phyloP scores from a whole-genome alignment of 2,329 filamentous ascomycete species.

The Pestalotiopsis sp. region DNA sequence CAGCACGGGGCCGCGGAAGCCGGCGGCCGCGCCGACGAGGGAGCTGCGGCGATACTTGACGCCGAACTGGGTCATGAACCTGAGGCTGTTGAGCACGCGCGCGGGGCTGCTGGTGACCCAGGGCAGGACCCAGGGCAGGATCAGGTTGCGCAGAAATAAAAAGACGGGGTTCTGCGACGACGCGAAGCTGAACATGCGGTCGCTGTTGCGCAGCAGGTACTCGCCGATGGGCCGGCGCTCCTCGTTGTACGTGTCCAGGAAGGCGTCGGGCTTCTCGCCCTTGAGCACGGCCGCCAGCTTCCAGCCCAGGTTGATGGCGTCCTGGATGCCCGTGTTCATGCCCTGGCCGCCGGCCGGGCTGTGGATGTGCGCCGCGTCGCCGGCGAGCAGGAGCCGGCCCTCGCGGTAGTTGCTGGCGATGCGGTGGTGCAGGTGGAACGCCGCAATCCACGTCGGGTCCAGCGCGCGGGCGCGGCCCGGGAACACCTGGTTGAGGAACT shows the following conservation, averaged over 20 bases:
- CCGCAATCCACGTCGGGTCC: slow-evolving; percentile 40
- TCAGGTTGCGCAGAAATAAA: slow-evolving; percentile 36
- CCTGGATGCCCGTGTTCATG: slow-evolving; percentile 57
- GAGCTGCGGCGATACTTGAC: slow-evolving; percentile 41
- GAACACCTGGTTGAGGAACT: slow-evolving; percentile 27
- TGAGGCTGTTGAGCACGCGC: slow-evolving; percentile 26
- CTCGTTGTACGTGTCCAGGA: slow-evolving; percentile 47
- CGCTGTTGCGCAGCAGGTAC: slow-evolving; percentile 41
- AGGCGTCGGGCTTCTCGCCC: slow-evolving; percentile 26
- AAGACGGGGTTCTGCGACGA: slow-evolving; percentile 35
- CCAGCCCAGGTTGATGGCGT: slow-evolving; percentile 55
- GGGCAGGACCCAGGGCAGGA: slow-evolving; percentile 39
- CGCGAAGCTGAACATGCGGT: slow-evolving; percentile 39
- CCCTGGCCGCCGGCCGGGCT: slow-evolving; percentile 56
- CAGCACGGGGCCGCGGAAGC: slow-evolving; percentile 34
- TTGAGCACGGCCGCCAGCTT: slow-evolving; percentile 48
- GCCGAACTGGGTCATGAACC: slow-evolving; percentile 40
- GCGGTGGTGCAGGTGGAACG: slow-evolving; percentile 46
- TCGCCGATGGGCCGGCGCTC: slow-evolving; percentile 49
- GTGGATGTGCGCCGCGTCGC: slow-evolving; percentile 59
- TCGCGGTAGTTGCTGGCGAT: slow-evolving; percentile 37
- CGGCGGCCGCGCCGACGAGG: slow-evolving; percentile 33
- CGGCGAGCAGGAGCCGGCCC: slow-evolving; percentile 52
- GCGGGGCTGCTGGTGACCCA: slow-evolving; percentile 26
- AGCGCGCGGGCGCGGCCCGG: slow-evolving; percentile 26